These are phyloP conservation scores for Tricholoma hemisulphureum DNA, from an alignment of 768 basidiomycete species.

Conservation along the genomic window DNA sequence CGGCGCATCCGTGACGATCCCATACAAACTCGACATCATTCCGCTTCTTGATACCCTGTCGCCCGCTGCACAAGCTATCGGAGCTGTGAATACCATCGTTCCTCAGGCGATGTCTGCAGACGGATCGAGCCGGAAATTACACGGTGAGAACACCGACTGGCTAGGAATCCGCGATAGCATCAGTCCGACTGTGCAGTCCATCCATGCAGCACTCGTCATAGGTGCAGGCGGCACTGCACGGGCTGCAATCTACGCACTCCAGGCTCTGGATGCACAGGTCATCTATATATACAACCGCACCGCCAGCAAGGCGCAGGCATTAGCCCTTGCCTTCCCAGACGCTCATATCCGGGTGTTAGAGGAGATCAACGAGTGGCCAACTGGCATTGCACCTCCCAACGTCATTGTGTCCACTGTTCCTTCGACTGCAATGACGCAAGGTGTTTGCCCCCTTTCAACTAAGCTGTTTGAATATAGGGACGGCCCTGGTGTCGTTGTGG, in stretches of 20 bases:
- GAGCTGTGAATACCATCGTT: constrained; percentile 93
- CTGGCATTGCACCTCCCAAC: constrained; percentile 46
- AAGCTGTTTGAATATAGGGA: constrained; percentile 54
- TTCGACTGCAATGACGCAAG: constrained; percentile 51
- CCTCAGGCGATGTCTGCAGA: constrained; percentile 40
- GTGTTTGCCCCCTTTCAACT: constrained; percentile 50
- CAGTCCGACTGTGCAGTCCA: constrained; percentile 36
- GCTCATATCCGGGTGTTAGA: constrained; percentile 61
- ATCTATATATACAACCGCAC: constrained; percentile 94
- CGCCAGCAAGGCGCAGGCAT: constrained; percentile 60
- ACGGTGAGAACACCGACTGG: constrained; percentile 98
- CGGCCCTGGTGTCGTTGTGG: constrained; percentile 69
- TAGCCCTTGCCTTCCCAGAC: constrained; percentile 67
- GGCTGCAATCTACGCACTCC: constrained; percentile 89
- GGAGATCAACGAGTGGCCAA: constrained; percentile 53
- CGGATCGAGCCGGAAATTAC: constrained; percentile 48
- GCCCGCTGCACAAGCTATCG: constrained; percentile 78
- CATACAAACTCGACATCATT: constrained; percentile 90
- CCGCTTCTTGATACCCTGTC: constrained; percentile 78
- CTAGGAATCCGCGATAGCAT: constrained; percentile 73
- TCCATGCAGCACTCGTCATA: constrained; percentile 73
- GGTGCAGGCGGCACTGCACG: constrained; percentile 95
- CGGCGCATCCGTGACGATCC: constrained; percentile 96
- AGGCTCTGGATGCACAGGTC: constrained; percentile 58
- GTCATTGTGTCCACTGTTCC: constrained; percentile 92